A percentile compares a stretch with the other conserved stretches of the same genome.
Evolutionary conservation across 768 basidiomycete species (phyloP).

Genomic region (Suillus lakei): DNA sequence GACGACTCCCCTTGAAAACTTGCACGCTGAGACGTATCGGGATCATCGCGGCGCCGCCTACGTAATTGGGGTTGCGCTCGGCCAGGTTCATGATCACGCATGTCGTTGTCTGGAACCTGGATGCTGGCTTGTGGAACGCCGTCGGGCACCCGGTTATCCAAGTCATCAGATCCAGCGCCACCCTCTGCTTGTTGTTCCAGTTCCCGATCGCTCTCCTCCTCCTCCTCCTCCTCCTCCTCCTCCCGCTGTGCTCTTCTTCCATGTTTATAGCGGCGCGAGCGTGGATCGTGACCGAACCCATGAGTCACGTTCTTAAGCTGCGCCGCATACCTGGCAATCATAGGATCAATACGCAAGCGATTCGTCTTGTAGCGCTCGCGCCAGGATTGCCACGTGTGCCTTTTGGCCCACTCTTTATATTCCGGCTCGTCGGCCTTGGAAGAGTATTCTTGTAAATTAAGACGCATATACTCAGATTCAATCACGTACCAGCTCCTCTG

Average conservation of each 20-base stretch:
- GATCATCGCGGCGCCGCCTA: conserved; percentile 22
- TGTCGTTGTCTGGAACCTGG: conserved; percentile 1
- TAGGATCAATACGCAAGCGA: conserved; percentile 41
- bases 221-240: conserved; percentile 13
- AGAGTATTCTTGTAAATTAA: neutral
- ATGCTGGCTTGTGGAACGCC: conserved; percentile 7
- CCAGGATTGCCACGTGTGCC: conserved; percentile 66
- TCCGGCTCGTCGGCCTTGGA: conserved; percentile 42
- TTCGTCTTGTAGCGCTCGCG: conserved; percentile 61
- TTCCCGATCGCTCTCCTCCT: conserved; percentile 3
- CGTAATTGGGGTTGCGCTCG: conserved; percentile 4
- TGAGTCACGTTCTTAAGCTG: conserved; percentile 21
- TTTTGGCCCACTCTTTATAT: conserved; percentile 37
- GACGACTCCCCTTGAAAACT: neutral
- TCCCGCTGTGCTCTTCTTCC: conserved; percentile 5
- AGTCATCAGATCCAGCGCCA: neutral
- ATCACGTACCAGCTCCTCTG: conserved; percentile 48
- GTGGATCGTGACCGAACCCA: conserved; percentile 27
- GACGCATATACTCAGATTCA: neutral
- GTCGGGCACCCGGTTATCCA: neutral
- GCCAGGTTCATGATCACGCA: neutral
- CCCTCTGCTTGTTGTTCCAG: conserved; percentile 1
- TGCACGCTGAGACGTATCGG: conserved; percentile 12
- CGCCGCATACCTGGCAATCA: conserved; percentile 39
- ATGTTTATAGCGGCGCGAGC: conserved; percentile 17